Evolutionary conservation across 352 stramenopile species (phyloP).

Genomic region (Pythium rhizo-oryzae): DNA sequence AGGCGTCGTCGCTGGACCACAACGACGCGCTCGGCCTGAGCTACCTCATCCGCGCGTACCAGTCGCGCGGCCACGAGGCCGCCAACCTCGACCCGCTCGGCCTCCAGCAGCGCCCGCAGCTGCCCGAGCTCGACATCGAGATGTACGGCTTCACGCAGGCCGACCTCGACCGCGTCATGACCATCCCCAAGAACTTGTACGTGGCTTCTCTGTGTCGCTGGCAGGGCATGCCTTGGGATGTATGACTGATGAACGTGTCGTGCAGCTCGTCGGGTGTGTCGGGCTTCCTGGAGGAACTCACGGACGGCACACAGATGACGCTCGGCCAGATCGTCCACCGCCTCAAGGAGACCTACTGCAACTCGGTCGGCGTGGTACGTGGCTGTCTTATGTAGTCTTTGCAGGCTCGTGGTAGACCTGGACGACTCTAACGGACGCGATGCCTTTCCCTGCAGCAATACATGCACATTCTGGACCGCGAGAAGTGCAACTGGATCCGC

Average conservation of each 20-base stretch:
- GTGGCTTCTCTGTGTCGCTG: no score
- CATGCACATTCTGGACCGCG: slow-evolving; percentile 97
- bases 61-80: slow-evolving; percentile 95
- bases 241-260: slow-evolving; percentile 12
- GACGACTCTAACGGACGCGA: no score
- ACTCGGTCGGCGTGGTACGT: slow-evolving; percentile 92
- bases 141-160: slow-evolving; percentile 93
- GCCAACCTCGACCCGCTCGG: slow-evolving; percentile 98
- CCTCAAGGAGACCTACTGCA: slow-evolving; percentile 97
- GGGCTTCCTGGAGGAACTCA: slow-evolving; percentile 87
- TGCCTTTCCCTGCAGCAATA: slow-evolving; percentile 82
- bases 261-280: slow-evolving; percentile 82
- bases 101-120: slow-evolving; percentile 63
- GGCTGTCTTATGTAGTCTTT: background rate
- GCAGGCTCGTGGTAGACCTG: no score
- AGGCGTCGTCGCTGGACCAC: slow-evolving; percentile 39
- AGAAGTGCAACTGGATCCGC: slow-evolving; percentile 99
- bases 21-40: slow-evolving; percentile 92
- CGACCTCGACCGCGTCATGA: slow-evolving; percentile 89
- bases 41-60: slow-evolving; percentile 98
- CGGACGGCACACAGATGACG: slow-evolving; percentile 84
- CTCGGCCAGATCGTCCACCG: slow-evolving; percentile 94
- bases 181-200: slow-evolving; percentile 88
- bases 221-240: no score
- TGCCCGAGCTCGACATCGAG: slow-evolving; percentile 89